Percentiles rank a stretch among this genome's conserved stretches.
Conservation (phyloP, 306 rosid species). For the Inga leiocalycina region DNA sequence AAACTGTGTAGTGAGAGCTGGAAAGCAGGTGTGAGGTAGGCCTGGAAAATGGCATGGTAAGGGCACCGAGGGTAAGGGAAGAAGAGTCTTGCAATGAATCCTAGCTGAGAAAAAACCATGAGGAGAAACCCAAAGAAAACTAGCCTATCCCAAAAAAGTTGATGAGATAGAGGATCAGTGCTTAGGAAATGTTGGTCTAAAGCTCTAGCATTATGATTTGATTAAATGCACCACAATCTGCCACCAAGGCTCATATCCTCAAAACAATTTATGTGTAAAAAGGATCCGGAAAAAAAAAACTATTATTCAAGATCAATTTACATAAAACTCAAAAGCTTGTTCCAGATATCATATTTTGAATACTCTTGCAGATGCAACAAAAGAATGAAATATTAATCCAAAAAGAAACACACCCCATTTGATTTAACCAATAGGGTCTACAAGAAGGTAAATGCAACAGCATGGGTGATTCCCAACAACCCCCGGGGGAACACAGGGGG, state of each 20-base stretch:
- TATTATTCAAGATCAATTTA: not conserved
- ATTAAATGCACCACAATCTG: not conserved
- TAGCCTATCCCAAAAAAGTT: not conserved
- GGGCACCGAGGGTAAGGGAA: not conserved
- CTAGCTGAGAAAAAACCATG: not conserved
- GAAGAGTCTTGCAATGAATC: not conserved
- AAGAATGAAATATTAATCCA: not conserved
- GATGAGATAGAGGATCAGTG: not conserved
- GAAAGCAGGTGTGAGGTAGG: not conserved
- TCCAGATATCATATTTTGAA: not conserved
- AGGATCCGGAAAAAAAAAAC: not conserved
- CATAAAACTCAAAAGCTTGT: not conserved
- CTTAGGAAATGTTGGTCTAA: not conserved
- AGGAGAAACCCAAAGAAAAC: not conserved
- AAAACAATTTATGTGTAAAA: not conserved
- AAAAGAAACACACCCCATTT: not conserved
- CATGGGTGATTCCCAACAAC: constrained; percentile 1
- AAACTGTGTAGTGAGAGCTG: not conserved
- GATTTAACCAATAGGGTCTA: not conserved
- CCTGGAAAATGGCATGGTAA: not conserved
- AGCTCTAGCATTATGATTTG: not conserved
- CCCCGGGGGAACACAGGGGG: not conserved
- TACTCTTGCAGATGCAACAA: not conserved
- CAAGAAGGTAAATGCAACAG: not conserved
- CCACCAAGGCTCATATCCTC: not conserved